Evolutionary conservation across 306 rosid species (phyloP), one percentile per base, ranked within the genome.

Genomic region (Vigna nakashimae): DNA sequence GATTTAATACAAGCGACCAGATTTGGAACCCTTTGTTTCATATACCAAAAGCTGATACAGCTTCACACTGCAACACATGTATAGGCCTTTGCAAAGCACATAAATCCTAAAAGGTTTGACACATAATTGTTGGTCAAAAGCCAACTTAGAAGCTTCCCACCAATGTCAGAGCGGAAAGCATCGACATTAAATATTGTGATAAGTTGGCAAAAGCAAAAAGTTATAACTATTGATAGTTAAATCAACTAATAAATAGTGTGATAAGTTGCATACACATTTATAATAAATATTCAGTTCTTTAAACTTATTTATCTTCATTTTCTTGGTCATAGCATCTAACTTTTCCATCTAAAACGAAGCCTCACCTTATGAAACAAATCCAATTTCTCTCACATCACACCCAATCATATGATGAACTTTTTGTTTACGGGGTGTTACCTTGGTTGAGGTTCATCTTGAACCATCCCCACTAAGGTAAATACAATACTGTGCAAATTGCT

Each of bases 121-220:
- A 50, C 45, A 34, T 42, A 76, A 69, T 40, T 69, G 53, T 59
- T 60, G 53, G 17, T 13, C 77, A 62, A 51, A 75, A 51, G 36
- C 62, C 48, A 70, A 58, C 15, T 71, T 71, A 53, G 78, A 76
- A 71, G 30, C 57, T 71, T 76, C 71, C 78, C 42, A 71, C 34
- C 70, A 51, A 64, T 30, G 60, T 53, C 13, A 64, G 10, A 76
- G 7, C 5, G 38, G 38, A 34, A 34, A 34, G 7, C 7, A 34
- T 34, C 38, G 7, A 34, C 42, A 36, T 9, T 36, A 7, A 36
- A 36, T 36, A 36, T 36, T 6, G 42, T 36, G 42, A 36, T 36
- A 36, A 36, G 42, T 36, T 36, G 9, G 9, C 10, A 36, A 77
- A 67, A 67, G 40, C 34, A 17, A 65, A 5, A 14, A 22, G 20